Conservation (phyloP, 2,329 filamentous ascomycete species). For the Nectriaceae sp. region DNA sequence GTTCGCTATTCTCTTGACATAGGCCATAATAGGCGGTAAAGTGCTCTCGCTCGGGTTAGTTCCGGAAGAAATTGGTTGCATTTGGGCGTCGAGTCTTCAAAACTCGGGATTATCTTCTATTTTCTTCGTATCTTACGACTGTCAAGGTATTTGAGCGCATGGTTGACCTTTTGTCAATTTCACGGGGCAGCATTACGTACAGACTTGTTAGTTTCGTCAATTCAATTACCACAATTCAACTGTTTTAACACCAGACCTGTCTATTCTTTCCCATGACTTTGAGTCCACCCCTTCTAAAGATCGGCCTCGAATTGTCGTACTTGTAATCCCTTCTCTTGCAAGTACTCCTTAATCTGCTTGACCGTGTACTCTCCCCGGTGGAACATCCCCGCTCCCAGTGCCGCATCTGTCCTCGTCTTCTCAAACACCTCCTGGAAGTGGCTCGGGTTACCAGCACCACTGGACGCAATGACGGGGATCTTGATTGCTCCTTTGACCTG, state of each 20-base stretch:
- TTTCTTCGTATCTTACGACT: slow-evolving; percentile 10
- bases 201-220: slow-evolving; percentile 14
- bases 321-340: slow-evolving; percentile 69
- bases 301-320: slow-evolving; percentile 77
- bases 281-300: slow-evolving; percentile 7
- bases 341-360: slow-evolving; percentile 84
- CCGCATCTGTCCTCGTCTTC: slow-evolving; percentile 85
- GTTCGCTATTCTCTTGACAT: slow-evolving; percentile 9
- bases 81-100: slow-evolving; percentile 22
- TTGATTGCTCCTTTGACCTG: slow-evolving; percentile 85
- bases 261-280: not conserved
- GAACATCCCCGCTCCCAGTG: slow-evolving; percentile 95
- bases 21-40: not conserved
- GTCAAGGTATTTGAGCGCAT: slow-evolving; percentile 18
- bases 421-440: slow-evolving; percentile 93
- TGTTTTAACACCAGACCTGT: slow-evolving; percentile 3
- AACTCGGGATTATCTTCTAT: slow-evolving; percentile 13
- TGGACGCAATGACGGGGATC: slow-evolving; percentile 95
- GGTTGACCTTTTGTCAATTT: slow-evolving; percentile 12
- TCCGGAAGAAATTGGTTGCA: slow-evolving; percentile 8
- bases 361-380: slow-evolving; percentile 95
- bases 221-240: slow-evolving; percentile 2
- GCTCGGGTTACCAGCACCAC: slow-evolving; percentile 81
- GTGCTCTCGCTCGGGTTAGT: not conserved
- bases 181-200: slow-evolving; percentile 7